These are phyloP conservation scores for Hanseniaspora thailandica DNA, from an alignment of 805 yeast genomes.

Conservation along the genomic window DNA sequence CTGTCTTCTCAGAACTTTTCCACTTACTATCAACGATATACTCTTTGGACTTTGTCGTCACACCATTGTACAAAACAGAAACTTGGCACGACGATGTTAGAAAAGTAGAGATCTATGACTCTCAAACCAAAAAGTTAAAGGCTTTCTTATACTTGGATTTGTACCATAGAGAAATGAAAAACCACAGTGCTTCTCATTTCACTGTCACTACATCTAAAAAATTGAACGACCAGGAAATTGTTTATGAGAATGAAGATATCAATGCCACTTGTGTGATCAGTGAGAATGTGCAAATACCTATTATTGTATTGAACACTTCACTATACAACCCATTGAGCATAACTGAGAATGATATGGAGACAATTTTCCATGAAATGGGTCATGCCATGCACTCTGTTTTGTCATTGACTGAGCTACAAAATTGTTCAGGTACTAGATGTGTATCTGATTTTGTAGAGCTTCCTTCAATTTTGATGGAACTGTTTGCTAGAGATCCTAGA, in stretches of 20 bases:
- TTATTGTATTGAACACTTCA: constrained; percentile 28
- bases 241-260: constrained; percentile 21
- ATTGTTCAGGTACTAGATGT: constrained; percentile 89
- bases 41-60: constrained; percentile 57
- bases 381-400: constrained; percentile 98
- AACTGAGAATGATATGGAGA: constrained; percentile 60
- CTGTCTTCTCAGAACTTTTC: constrained; percentile 73
- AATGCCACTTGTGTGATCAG: constrained; percentile 17
- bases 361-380: constrained; percentile 96
- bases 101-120: constrained; percentile 60
- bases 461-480: constrained; percentile 94
- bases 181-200: constrained; percentile 85
- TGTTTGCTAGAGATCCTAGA: constrained; percentile 70
- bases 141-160: constrained; percentile 85
- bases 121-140: constrained; percentile 43
- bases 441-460: constrained; percentile 93
- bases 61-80: constrained; percentile 52
- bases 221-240: constrained; percentile 44
- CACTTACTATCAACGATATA: constrained; percentile 57
- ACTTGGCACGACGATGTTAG: constrained; percentile 84
- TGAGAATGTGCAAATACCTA: constrained; percentile 20
- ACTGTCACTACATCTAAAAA: constrained; percentile 90
- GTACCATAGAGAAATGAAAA: constrained; percentile 63
- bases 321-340: background rate
- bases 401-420: constrained; percentile 81